A percentile compares a stretch with the other conserved stretches of the same genome.
Conservation (phyloP, 2,329 filamentous ascomycete species). For the Colletotrichum spaethianum region DNA sequence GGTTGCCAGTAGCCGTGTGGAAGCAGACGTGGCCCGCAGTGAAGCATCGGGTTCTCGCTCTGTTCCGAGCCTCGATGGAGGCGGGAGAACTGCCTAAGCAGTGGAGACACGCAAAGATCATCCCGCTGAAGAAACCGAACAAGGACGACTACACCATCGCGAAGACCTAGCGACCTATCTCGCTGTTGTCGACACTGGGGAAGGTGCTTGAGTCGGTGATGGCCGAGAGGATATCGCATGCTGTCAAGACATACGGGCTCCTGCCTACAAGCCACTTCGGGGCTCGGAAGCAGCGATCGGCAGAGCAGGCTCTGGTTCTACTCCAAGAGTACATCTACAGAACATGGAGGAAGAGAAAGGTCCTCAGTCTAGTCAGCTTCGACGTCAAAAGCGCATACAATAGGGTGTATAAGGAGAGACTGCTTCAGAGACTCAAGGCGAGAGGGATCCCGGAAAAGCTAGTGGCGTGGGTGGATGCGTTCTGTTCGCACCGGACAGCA, state of each 20-base stretch:
- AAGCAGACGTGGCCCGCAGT: slow-evolving; percentile 16
- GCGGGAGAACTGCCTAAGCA: not conserved
- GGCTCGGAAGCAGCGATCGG: slow-evolving; percentile 15
- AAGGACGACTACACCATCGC: slow-evolving; percentile 46
- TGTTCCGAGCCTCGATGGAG: not conserved
- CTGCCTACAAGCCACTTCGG: slow-evolving; percentile 16
- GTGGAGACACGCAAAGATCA: slow-evolving; percentile 43
- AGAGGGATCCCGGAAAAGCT: slow-evolving; percentile 44
- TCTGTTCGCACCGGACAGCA: slow-evolving; percentile 45
- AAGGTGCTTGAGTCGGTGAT: slow-evolving; percentile 37
- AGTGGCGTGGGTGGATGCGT: slow-evolving; percentile 44
- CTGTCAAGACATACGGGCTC: slow-evolving; percentile 6
- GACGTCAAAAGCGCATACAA: slow-evolving; percentile 59
- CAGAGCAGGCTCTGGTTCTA: slow-evolving; percentile 18
- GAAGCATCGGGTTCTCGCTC: not conserved
- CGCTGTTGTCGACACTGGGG: slow-evolving; percentile 46
- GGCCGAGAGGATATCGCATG: slow-evolving; percentile 7
- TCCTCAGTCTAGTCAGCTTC: slow-evolving; percentile 54
- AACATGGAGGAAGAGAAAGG: slow-evolving; percentile 38
- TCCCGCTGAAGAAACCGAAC: slow-evolving; percentile 49
- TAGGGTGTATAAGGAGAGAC: slow-evolving; percentile 52
- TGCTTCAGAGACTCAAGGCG: slow-evolving; percentile 42
- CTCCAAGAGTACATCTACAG: slow-evolving; percentile 23
- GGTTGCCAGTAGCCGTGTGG: slow-evolving; percentile 43
- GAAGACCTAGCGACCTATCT: slow-evolving; percentile 48